A percentile compares a stretch with the other conserved stretches of the same genome.
These are phyloP conservation scores for Apostasia ramifera DNA, from an alignment of 106 monocot species.

Conservation along the genomic window DNA sequence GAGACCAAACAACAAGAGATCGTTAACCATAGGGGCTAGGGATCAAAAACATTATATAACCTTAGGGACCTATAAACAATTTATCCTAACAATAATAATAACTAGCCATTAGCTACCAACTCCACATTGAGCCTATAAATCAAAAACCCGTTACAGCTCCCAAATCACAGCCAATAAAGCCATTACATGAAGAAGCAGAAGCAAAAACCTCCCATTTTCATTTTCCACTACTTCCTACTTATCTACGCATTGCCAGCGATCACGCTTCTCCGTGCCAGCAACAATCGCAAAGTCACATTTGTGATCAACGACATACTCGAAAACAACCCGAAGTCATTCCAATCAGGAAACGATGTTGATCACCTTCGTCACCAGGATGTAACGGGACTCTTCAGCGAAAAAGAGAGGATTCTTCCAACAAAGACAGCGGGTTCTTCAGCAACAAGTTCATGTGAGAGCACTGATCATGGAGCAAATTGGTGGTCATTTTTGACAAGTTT, in stretches of 20 bases:
- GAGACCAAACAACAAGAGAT: too few relatives aligned
- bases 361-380: too few relatives aligned
- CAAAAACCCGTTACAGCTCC: too few relatives aligned
- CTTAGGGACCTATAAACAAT: too few relatives aligned
- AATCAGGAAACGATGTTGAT: background rate
- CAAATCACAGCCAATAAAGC: background rate
- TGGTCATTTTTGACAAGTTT: constrained; percentile 11
- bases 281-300: constrained; percentile 28
- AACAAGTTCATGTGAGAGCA: background rate
- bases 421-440: too few relatives aligned
- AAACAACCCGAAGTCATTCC: background rate
- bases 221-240: constrained; percentile 6
- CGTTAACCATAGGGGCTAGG: too few relatives aligned
- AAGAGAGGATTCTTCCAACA: too few relatives aligned
- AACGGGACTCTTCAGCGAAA: too few relatives aligned
- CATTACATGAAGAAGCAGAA: background rate
- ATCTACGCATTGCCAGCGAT: background rate
- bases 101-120: background rate
- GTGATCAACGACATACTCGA: constrained; percentile 22
- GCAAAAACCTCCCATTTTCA: background rate
- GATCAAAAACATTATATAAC: too few relatives aligned
- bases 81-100: too few relatives aligned
- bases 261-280: background rate
- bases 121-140: too few relatives aligned
- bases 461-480: constrained; percentile 6